These are phyloP conservation scores for Candida frijolesensis DNA, from an alignment of 1,139 yeast species.

Conservation along the genomic window DNA sequence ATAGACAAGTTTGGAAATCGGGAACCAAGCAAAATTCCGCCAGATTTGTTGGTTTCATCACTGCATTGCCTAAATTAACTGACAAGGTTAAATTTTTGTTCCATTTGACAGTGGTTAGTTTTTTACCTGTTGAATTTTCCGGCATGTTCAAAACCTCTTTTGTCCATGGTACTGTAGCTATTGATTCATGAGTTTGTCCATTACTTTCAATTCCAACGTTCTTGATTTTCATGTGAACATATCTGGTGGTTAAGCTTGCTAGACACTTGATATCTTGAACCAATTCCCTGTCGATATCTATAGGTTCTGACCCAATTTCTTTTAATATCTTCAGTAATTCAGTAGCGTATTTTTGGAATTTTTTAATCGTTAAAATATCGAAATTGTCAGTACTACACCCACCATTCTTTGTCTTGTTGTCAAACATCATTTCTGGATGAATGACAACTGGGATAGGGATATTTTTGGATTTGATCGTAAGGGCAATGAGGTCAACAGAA, in stretches of 20 bases:
- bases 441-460: conserved; percentile 41
- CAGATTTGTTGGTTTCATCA: conserved; percentile 13
- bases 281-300: conserved; percentile 28
- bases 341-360: conserved; percentile 35
- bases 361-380: conserved; percentile 32
- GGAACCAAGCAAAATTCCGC: conserved; percentile 39
- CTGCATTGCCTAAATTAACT: conserved; percentile 17
- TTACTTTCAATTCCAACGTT: conserved; percentile 2
- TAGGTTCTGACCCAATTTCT: conserved; percentile 24
- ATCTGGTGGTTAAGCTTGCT: conserved; percentile 34
- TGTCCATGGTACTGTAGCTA: conserved; percentile 11
- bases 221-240: conserved; percentile 24
- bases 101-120: conserved; percentile 8
- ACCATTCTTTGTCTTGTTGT: conserved; percentile 27
- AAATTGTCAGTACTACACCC: conserved; percentile 28
- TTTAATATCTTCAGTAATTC: conserved; percentile 32
- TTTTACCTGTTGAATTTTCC: not conserved
- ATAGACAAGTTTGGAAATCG: conserved; percentile 39
- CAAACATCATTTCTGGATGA: conserved; percentile 39
- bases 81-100: conserved; percentile 16
- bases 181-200: conserved; percentile 2
- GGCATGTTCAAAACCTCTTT: conserved; percentile 6
- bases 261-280: conserved; percentile 35
- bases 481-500: conserved; percentile 33
- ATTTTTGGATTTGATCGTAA: conserved; percentile 35